Evolutionary conservation across 2,329 filamentous ascomycete genomes (phyloP).

Genomic region (Aspergillus transmontanensis): DNA sequence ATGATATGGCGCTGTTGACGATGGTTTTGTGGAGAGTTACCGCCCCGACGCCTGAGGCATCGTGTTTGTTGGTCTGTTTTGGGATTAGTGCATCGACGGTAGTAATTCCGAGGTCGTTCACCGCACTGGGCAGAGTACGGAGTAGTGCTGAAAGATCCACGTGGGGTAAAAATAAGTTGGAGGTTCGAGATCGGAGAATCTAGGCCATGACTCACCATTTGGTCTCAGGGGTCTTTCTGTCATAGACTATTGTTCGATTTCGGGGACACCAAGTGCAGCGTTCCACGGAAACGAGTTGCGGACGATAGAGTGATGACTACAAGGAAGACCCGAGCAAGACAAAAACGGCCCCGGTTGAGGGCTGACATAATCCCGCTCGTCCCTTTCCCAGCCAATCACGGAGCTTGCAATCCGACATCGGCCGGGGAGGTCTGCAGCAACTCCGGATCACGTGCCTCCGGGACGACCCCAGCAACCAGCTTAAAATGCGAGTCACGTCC

Average conservation of each 20-base stretch:
- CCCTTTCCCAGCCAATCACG: background rate
- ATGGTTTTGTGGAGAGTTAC: background rate
- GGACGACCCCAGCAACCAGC: constrained; percentile 17
- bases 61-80: background rate
- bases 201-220: background rate
- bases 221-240: background rate
- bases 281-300: background rate
- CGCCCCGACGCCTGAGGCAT: background rate
- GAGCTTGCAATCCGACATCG: constrained; percentile 6
- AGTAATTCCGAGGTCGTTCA: too few relatives aligned
- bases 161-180: background rate
- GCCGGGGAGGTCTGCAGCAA: constrained; percentile 1
- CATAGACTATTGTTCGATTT: background rate
- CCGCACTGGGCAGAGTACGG: too few relatives aligned
- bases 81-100: background rate
- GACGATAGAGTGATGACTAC: background rate
- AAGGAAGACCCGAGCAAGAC: background rate
- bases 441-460: constrained; percentile 21
- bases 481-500: constrained; percentile 20
- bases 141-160: background rate
- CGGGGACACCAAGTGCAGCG: too few relatives aligned
- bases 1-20: background rate
- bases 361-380: background rate
- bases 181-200: background rate
- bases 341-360: background rate